Base-by-base conservation (phyloP, 1,284 basidiomycete genomes). In the Phlebopus sp. region DNA sequence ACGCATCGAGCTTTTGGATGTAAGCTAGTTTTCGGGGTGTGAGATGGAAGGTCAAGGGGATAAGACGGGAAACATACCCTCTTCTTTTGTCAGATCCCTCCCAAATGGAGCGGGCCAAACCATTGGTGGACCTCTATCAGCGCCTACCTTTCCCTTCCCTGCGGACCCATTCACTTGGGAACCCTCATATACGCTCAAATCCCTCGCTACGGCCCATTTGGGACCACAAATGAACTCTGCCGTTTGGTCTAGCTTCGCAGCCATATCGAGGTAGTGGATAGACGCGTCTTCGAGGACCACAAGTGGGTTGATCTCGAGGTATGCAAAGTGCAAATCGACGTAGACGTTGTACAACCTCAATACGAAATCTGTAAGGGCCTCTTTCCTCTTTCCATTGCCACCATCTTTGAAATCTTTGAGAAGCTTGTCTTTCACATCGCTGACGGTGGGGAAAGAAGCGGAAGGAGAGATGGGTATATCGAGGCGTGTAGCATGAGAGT, bases 241-340 rank as follows among this genome's bases (percentile, higher is more conserved):
- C 17, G 96, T 99, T 71, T 93, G 91, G 70, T 99, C 97, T 60
- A 99, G 90, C 80, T 99, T 99, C 68, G 96, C 95, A 42, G 96
- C 97, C 95, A 99, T 98, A 71, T 99, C 97, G 59, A 99, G 87
- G 78, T 96, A 98, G 72, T 90, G 87, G 63, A 99, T 94, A 60
- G 82, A 74, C 53, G 82, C 86, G 53, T 79, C 85, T 69, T 97
- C 94, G 60, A 97, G 86, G 65, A 92, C 91, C 65, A 99, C 90
- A 52, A 99, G 84, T 38, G 97, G 97, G 81, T 99, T 99, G 75
- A 99, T 99, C 75, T 99, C 96, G 66, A 99, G 92, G 77, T 99
- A 99, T 36, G 96, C 93, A 68, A 97, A 96, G 77, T 96, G 92
- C 50, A 96, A 86, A 69, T 97, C 93, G 60, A 96, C 95, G 72